These are phyloP conservation scores for Melampsora abietis-canadensis DNA, from an alignment of 1,284 basidiomycete species.

Conservation along the genomic window DNA sequence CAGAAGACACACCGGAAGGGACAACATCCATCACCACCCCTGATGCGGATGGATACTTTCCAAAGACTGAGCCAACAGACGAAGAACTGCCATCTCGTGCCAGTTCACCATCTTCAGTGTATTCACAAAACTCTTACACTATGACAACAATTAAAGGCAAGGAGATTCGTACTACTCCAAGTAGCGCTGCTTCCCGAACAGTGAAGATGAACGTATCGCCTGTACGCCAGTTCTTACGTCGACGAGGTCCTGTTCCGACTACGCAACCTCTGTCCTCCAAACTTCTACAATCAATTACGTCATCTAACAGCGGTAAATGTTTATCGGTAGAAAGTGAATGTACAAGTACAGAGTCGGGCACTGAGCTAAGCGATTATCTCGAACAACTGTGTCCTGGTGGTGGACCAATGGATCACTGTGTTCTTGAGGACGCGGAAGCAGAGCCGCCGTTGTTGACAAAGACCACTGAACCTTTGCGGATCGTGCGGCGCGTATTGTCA, in stretches of 20 bases:
- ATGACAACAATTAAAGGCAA: neutral
- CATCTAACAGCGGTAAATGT: neutral
- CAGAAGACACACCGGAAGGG: neutral
- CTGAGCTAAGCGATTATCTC: too few relatives aligned
- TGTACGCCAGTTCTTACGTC: conserved; percentile 1
- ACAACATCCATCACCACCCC: neutral
- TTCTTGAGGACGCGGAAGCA: too few relatives aligned
- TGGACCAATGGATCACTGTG: too few relatives aligned
- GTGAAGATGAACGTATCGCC: conserved; percentile 21
- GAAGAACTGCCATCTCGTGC: neutral
- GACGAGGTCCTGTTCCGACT: conserved; percentile 17
- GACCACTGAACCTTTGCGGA: too few relatives aligned
- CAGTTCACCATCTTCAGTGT: neutral
- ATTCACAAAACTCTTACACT: neutral
- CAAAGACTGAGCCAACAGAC: neutral
- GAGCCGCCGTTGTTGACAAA: too few relatives aligned
- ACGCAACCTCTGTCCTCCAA: conserved; percentile 23
- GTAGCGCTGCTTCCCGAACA: neutral
- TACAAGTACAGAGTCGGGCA: too few relatives aligned
- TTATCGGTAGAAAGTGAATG: too few relatives aligned
- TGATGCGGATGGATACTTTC: neutral
- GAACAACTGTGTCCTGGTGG: too few relatives aligned
- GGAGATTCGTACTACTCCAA: neutral
- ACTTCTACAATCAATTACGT: conserved; percentile 23
- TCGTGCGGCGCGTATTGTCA: too few relatives aligned